Evolutionary conservation across 768 basidiomycete genomes (phyloP).

Genomic region (Leccinum fibrillosum): DNA sequence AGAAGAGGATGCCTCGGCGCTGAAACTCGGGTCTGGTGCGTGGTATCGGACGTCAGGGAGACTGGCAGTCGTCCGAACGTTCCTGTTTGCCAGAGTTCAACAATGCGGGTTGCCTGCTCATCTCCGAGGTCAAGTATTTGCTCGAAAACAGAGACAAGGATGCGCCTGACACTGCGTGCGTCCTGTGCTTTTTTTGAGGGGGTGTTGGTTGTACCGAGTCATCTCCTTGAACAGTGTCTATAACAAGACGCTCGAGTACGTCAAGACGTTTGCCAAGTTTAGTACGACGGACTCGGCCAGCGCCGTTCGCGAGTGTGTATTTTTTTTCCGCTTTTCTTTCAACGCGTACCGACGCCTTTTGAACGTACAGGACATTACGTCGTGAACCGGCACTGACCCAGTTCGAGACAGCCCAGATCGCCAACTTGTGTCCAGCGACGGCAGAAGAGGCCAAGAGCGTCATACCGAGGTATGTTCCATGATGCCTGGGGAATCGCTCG

Average conservation of each 20-base stretch:
- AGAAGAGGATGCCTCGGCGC: constrained; percentile 81
- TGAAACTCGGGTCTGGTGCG: constrained; percentile 77
- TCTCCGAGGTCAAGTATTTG: constrained; percentile 90
- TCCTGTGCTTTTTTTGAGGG: not conserved
- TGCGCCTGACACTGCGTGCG: constrained; percentile 83
- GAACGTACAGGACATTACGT: constrained; percentile 59
- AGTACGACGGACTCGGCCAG: constrained; percentile 80
- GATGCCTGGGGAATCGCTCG: not conserved
- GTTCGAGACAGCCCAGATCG: constrained; percentile 91
- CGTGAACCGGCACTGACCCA: constrained; percentile 79
- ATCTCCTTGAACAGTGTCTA: constrained; percentile 62
- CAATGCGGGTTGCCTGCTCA: constrained; percentile 85
- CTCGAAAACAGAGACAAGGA: constrained; percentile 86
- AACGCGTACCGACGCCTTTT: not conserved
- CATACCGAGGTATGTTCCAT: constrained; percentile 65
- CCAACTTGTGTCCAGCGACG: constrained; percentile 83
- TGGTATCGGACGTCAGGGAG: not conserved
- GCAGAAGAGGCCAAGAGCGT: constrained; percentile 92
- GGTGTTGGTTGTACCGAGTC: not conserved
- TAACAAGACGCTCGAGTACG: constrained; percentile 90
- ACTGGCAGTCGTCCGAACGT: not conserved
- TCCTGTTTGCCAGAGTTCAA: constrained; percentile 64
- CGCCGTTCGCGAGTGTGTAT: constrained; percentile 77
- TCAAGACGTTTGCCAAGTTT: constrained; percentile 89
- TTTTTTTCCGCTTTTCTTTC: not conserved